Base-by-base conservation (phyloP, 345 rosid genomes). In the Salix arbutifolia region DNA sequence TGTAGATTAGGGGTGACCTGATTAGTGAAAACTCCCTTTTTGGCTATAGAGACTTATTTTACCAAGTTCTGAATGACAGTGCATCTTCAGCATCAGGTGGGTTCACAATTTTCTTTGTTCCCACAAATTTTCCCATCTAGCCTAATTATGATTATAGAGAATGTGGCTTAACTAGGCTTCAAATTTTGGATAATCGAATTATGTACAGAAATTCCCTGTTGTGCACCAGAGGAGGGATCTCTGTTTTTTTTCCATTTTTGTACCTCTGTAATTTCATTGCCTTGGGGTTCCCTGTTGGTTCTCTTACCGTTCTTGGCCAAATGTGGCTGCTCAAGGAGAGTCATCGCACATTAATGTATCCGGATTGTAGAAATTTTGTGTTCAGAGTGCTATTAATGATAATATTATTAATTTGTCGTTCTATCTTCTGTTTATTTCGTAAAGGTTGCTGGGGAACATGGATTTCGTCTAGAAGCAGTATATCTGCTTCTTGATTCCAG, bases 1-100 rank as follows among this genome's bases (percentile, higher is more conserved):
- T 76, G 78, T 83, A 80, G 21, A 73, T 70, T 73, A 81, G 85
- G 83, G 88, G 84, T 76, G 89, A 74, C 79, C 79, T 81, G 85
- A 80, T 79, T 38, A 66, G 73, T 68, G 85, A 80, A 79, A 38
- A 66, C 73, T 68, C 53, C 19, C 61, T 60, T 82, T 84, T 73
- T 75, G 62, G 80, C 81, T 79, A 68, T 85, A 83, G 86, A 85
- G 86, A 79, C 84, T 52, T 25, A 46, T 70, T 35, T 31, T 44
- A 14, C 52, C 7, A 72, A 77, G 83, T 82, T 84, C 80, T 82
- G 85, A 69, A 74, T 52, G 65, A 66, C 53, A n/a, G 74, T 60
- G 81, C 75, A 72, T 76, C 35, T 71, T 78, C 33, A 52, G 82
- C 83, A 77, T 79, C 56, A 77, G 76, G 79, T 69, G 66, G 77